Percentiles rank a stretch among this genome's conserved stretches.
These are phyloP conservation scores for Coemansia aciculifera DNA, from an alignment of 192 early-diverging fungal genomes.

Conservation along the genomic window DNA sequence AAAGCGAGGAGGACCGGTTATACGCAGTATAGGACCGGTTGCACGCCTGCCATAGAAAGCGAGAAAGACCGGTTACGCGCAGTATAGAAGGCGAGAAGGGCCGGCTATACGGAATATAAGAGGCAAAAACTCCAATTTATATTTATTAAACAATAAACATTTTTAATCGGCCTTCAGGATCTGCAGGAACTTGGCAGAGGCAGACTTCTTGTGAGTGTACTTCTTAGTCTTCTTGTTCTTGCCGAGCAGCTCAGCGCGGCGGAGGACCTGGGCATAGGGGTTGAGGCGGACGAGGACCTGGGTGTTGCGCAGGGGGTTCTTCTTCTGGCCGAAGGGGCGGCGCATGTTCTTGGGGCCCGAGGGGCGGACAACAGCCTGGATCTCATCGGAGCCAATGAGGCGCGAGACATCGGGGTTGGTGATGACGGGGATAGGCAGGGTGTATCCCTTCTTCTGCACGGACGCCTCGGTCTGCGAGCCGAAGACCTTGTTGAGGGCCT, in stretches of 20 bases:
- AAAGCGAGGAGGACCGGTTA: neutral
- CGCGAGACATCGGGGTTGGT: slow-evolving; percentile 93
- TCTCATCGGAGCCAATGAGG: slow-evolving; percentile 95
- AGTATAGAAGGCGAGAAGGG: neutral
- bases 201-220: slow-evolving; percentile 59
- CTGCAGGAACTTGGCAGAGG: slow-evolving; percentile 53
- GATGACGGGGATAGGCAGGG: slow-evolving; percentile 83
- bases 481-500: slow-evolving; percentile 88
- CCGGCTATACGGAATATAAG: neutral
- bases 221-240: slow-evolving; percentile 60
- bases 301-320: slow-evolving; percentile 95
- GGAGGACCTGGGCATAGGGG: slow-evolving; percentile 91
- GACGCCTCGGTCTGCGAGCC: slow-evolving; percentile 80
- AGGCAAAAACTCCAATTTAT: too few species aligned
- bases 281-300: slow-evolving; percentile 93
- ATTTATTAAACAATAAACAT: neutral
- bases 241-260: slow-evolving; percentile 71
- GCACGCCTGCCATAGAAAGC: neutral
- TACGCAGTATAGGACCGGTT: neutral
- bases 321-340: slow-evolving; percentile 96
- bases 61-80: neutral
- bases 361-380: slow-evolving; percentile 89
- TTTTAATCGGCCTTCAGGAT: slow-evolving; percentile 56
- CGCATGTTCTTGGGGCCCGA: slow-evolving; percentile 78
- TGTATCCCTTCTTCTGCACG: slow-evolving; percentile 88